Percentiles rank a stretch among this genome's conserved stretches.
phyloP scores from a whole-genome alignment of 306 rosid species.

The Bauhinia variegata region DNA sequence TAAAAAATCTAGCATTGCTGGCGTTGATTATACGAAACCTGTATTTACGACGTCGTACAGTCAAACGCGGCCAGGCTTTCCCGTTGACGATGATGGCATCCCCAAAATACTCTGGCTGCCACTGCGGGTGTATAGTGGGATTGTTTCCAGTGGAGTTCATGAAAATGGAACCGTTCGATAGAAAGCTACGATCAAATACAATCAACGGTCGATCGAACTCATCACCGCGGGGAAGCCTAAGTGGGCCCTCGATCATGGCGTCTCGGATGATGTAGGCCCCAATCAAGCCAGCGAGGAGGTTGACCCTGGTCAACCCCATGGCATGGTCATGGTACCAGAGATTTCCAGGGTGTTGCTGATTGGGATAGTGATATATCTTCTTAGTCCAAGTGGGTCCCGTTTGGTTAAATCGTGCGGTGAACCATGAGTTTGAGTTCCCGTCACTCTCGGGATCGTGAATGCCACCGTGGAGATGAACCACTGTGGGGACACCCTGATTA shows the following conservation, averaged over 20 bases:
- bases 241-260: constrained; percentile 50
- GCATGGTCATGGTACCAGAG: constrained; percentile 93
- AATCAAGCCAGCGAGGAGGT: constrained; percentile 66
- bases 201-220: constrained; percentile 59
- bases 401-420: constrained; percentile 45
- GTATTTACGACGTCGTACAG: constrained; percentile 68
- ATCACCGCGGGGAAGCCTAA: constrained; percentile 48
- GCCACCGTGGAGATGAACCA: constrained; percentile 83
- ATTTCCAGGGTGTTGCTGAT: constrained; percentile 75
- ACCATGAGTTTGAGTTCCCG: constrained; percentile 75
- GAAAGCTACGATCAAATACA: constrained; percentile 71
- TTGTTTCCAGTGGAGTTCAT: constrained; percentile 73
- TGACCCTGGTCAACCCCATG: constrained; percentile 80
- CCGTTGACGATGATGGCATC: constrained; percentile 81
- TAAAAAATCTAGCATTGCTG: constrained; percentile 79
- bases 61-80: constrained; percentile 77
- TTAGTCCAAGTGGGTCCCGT: constrained; percentile 62
- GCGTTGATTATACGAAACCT: constrained; percentile 79
- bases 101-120: constrained; percentile 62
- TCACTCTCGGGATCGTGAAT: constrained; percentile 67
- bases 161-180: constrained; percentile 64
- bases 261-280: constrained; percentile 69
- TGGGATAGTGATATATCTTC: constrained; percentile 53
- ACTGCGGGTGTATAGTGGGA: constrained; percentile 78
- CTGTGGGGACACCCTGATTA: constrained; percentile 65